A percentile compares a stretch with the other conserved stretches of the same genome.
Evolutionary conservation across 768 basidiomycete genomes (phyloP).

Genomic region (Pseudohyphozyma bogoriensis): DNA sequence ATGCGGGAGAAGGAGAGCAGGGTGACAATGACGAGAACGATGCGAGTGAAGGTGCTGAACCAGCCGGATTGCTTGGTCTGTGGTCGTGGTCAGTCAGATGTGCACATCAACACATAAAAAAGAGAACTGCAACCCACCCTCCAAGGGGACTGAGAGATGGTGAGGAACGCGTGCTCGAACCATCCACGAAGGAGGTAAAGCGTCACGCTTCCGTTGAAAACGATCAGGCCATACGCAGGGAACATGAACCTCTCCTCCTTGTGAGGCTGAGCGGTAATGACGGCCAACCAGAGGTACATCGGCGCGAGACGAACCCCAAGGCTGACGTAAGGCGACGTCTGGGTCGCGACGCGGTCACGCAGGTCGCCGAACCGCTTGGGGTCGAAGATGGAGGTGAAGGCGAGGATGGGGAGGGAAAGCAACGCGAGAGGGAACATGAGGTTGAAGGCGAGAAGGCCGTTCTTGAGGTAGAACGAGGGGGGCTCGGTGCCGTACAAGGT

Average conservation of each 20-base stretch:
- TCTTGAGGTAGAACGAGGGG: slow-evolving; percentile 72
- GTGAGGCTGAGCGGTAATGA: slow-evolving; percentile 72
- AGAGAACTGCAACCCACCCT: slow-evolving; percentile 48
- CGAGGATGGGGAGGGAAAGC: slow-evolving; percentile 64
- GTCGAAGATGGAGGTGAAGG: slow-evolving; percentile 63
- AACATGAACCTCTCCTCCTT: slow-evolving; percentile 99
- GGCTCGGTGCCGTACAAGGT: slow-evolving; percentile 86
- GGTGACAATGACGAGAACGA: slow-evolving; percentile 54
- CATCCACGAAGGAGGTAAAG: slow-evolving; percentile 76
- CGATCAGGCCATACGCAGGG: slow-evolving; percentile 79
- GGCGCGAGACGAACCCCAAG: slow-evolving; percentile 71
- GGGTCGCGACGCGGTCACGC: slow-evolving; percentile 41
- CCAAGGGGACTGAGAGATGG: slow-evolving; percentile 72
- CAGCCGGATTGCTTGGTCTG: slow-evolving; percentile 67
- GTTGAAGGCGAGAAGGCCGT: slow-evolving; percentile 92
- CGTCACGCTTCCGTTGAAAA: slow-evolving; percentile 87
- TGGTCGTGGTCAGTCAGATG: not conserved
- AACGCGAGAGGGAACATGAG: slow-evolving; percentile 69
- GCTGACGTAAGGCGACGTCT: slow-evolving; percentile 61
- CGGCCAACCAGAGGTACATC: slow-evolving; percentile 78
- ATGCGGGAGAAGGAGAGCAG: slow-evolving; percentile 69
- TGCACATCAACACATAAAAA: not conserved
- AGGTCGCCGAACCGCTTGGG: slow-evolving; percentile 56
- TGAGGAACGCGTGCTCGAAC: slow-evolving; percentile 67
- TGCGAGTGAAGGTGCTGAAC: slow-evolving; percentile 66